Evolutionary conservation across 176 grass and related monocot genomes (phyloP), one percentile per base, ranked within the genome.

Genomic region (Oryza coarctata): DNA sequence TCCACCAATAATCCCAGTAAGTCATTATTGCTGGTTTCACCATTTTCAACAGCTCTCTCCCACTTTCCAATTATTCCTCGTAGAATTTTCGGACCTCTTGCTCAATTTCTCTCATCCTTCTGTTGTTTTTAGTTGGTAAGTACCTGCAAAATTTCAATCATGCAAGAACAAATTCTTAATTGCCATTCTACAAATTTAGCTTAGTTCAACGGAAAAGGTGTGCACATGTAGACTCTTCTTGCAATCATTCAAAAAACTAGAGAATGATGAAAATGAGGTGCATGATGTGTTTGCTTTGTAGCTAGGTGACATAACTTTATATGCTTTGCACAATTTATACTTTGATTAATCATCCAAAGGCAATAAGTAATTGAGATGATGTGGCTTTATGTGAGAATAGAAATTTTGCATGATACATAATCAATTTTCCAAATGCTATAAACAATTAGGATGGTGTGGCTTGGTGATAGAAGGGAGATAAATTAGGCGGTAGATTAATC

Each of bases 1-100:
- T 94, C 88, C 63, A 97, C n/a, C 29, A 97, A 28, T 38, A 97
- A 74, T 35, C 92, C 88, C 26, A 97, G 75, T 65, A 97, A 65
- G 31, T 94, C 92, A 69, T 82, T 71, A 29, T 78, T 87, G 35
- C 8, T 80, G 1, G 65, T 47, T 73, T 91, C 82, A 15, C 88
- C 88, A 52, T 83, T 71, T 67, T 72, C n/a, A 28, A 94, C 60
- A 40, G 80, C 86, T n/a, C 70, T 55, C 17, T 86, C 81, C 68
- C 82, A 93, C 73, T 92, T 92, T 14, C 43, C 76, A 43, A 97
- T 94, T 81, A 92, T 97, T 20, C 62, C 81, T 40, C 2, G 63
- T 12, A 97, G 86, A 80, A 91, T 58, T 12, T 60, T 63, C 67
- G 0, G 30, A 94, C 43, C 71, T 94, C 92, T 27, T 6, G 62